These are phyloP conservation scores for Wickerhamiella pararugosa DNA, from an alignment of 1,139 yeast species.

Conservation along the genomic window DNA sequence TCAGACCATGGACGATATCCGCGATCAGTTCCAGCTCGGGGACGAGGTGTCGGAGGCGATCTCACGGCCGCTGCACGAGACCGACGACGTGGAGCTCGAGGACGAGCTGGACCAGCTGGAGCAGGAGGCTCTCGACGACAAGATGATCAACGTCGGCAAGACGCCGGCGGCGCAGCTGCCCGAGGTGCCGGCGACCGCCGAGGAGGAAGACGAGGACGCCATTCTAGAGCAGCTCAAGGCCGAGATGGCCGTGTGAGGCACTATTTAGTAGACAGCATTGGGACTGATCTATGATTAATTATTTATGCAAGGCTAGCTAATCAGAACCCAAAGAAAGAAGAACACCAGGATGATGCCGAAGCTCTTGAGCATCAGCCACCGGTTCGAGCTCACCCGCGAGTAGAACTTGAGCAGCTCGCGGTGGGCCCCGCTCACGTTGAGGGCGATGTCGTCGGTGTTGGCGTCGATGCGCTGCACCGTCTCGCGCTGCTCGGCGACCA, in stretches of 20 bases:
- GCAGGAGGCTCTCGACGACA: conserved; percentile 59
- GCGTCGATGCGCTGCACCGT: conserved; percentile 89
- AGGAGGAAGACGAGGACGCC: conserved; percentile 77
- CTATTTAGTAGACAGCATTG: not conserved
- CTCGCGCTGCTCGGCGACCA: conserved; percentile 97
- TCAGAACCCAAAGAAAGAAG: conserved; percentile 17
- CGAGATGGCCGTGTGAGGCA: conserved; percentile 73
- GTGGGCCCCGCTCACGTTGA: conserved; percentile 88
- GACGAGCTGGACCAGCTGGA: conserved; percentile 84
- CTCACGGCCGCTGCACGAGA: conserved; percentile 73
- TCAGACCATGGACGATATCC: conserved; percentile 95
- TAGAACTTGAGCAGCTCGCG: conserved; percentile 83
- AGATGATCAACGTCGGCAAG: conserved; percentile 35
- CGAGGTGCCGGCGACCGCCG: conserved; percentile 23
- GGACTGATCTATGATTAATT: not conserved
- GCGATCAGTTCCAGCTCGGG: conserved; percentile 90
- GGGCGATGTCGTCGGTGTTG: conserved; percentile 81
- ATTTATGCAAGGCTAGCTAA: conserved; percentile 7
- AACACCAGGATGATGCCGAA: conserved; percentile 67
- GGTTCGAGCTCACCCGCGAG: conserved; percentile 71
- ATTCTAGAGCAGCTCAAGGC: conserved; percentile 83
- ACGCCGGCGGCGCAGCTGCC: conserved; percentile 30
- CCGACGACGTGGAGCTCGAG: conserved; percentile 71
- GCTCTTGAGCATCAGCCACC: conserved; percentile 83
- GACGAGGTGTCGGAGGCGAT: conserved; percentile 95